phyloP scores from a whole-genome alignment of 768 basidiomycete species.

The Ramaria rubella region DNA sequence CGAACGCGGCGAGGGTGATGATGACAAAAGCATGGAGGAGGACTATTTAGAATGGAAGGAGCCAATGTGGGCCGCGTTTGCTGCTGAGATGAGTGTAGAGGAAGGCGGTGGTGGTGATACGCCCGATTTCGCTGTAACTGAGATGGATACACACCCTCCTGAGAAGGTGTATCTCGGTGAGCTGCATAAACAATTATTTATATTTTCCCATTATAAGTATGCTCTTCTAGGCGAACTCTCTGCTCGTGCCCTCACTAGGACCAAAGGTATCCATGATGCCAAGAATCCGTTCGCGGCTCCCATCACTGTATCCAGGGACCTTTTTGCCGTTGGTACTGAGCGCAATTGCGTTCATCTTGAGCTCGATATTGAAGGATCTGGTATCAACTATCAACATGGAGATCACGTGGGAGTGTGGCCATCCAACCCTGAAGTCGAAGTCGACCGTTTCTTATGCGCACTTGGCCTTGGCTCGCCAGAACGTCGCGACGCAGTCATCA shows the following conservation, averaged over 20 bases:
- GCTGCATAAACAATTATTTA: slow-evolving; percentile 19
- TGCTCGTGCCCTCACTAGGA: slow-evolving; percentile 84
- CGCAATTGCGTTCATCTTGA: slow-evolving; percentile 95
- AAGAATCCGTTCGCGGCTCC: slow-evolving; percentile 96
- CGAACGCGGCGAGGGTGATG: slow-evolving; percentile 91
- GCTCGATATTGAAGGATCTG: slow-evolving; percentile 88
- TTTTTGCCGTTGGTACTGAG: slow-evolving; percentile 66
- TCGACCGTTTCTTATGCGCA: slow-evolving; percentile 78
- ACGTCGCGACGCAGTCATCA: slow-evolving; percentile 77
- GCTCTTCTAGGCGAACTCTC: slow-evolving; percentile 75
- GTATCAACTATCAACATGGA: slow-evolving; percentile 97
- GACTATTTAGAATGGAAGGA: slow-evolving; percentile 99
- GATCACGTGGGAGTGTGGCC: slow-evolving; percentile 99
- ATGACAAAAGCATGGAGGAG: slow-evolving; percentile 99
- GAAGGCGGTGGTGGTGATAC: slow-evolving; percentile 95
- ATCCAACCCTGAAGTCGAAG: slow-evolving; percentile 86
- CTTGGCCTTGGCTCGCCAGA: slow-evolving; percentile 63
- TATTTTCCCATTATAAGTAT: not conserved
- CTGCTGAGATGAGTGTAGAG: slow-evolving; percentile 78
- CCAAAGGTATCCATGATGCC: slow-evolving; percentile 94
- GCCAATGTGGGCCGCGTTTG: slow-evolving; percentile 88
- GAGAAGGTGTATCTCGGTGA: slow-evolving; percentile 93
- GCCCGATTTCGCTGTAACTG: slow-evolving; percentile 88
- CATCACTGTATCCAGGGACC: slow-evolving; percentile 67
- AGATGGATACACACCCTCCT: slow-evolving; percentile 61